These are phyloP conservation scores for Hypoxylon cercidicola DNA, from an alignment of 495 filamentous ascomycete genomes.

Conservation along the genomic window DNA sequence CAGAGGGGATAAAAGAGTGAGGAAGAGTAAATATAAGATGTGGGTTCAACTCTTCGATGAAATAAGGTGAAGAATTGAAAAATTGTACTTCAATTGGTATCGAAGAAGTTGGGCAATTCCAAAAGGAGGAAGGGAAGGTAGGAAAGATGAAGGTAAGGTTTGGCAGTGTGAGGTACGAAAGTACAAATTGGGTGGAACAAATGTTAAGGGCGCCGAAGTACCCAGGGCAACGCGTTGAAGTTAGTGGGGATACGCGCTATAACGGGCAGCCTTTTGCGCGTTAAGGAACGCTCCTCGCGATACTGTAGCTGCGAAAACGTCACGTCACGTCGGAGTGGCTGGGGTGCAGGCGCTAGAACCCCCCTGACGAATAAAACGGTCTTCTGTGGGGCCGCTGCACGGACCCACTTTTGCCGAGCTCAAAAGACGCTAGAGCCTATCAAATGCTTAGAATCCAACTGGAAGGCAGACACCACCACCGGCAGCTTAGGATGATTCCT, in stretches of 20 bases:
- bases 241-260: constrained; percentile 36
- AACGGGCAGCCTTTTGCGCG: constrained; percentile 25
- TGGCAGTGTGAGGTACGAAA: constrained; percentile 17
- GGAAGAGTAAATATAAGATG: too few relatives aligned
- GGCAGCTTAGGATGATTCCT: constrained; percentile 7
- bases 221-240: constrained; percentile 27
- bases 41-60: too few relatives aligned
- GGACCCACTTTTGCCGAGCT: constrained; percentile 17
- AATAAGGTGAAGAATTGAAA: too few relatives aligned
- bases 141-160: constrained; percentile 17
- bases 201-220: constrained; percentile 29
- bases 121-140: not conserved
- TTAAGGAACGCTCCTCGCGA: constrained; percentile 9
- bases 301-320: not conserved
- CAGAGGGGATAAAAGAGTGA: too few relatives aligned
- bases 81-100: too few relatives aligned
- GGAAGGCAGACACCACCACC: constrained; percentile 25
- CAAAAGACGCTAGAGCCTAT: constrained; percentile 19
- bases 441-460: constrained; percentile 18
- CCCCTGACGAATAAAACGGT: not conserved
- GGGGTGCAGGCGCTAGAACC: constrained; percentile 20
- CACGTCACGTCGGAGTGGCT: constrained; percentile 40
- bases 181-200: constrained; percentile 29
- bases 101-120: not conserved
- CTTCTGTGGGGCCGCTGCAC: constrained; percentile 33